phyloP scores from a whole-genome alignment of 225 moss, liverwort and hornwort genomes.

The Rhytidiadelphus loreus region DNA sequence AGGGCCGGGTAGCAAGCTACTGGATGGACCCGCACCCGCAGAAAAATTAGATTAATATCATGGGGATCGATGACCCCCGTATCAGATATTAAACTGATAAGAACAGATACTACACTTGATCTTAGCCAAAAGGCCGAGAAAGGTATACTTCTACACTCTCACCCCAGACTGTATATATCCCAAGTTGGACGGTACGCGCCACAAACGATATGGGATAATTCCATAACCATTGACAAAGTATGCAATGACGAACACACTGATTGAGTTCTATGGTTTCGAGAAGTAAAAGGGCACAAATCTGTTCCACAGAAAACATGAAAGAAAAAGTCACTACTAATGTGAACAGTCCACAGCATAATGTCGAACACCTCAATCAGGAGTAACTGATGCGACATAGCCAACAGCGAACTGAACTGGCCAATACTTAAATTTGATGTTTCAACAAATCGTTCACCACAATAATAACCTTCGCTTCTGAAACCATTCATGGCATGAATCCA shows the following conservation, averaged over 20 bases:
- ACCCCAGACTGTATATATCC: not conserved
- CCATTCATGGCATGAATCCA: not conserved
- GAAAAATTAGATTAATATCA: slow-evolving; percentile 74
- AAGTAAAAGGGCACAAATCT: not conserved
- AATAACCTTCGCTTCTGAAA: not conserved
- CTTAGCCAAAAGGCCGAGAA: slow-evolving; percentile 75
- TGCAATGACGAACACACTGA: rapidly evolving
- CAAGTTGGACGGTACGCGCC: not conserved
- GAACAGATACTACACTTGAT: slow-evolving; percentile 76
- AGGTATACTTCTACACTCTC: rapidly evolving
- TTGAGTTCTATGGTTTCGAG: no score
- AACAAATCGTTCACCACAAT: not conserved
- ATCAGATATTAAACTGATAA: slow-evolving; percentile 75
- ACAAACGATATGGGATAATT: not conserved
- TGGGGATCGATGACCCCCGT: slow-evolving; percentile 54
- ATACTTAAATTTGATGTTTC: not conserved
- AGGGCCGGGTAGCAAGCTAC: slow-evolving; percentile 13
- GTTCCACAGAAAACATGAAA: not conserved
- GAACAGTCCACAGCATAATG: not conserved
- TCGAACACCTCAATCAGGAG: not conserved
- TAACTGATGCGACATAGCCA: not conserved
- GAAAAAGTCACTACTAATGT: not conserved
- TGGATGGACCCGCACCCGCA: not conserved
- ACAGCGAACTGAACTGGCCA: not conserved
- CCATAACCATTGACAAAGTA: rapidly evolving